Evolutionary conservation across 768 basidiomycete genomes (phyloP).

Genomic region (Hydnomerulius pinastri): DNA sequence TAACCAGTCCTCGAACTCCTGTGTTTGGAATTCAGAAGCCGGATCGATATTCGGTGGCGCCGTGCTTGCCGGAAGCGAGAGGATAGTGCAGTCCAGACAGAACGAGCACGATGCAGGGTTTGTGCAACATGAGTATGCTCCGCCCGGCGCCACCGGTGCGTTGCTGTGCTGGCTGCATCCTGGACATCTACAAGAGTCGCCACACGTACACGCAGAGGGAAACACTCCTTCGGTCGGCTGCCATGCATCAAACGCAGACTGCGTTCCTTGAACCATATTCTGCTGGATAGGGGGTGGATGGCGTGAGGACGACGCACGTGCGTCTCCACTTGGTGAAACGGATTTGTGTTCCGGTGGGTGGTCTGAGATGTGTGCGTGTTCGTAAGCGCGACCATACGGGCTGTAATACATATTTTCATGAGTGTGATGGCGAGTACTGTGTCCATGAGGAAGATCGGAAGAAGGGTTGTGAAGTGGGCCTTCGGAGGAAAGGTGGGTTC

Average conservation of each 20-base stretch:
- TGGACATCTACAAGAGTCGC: slow-evolving; percentile 62
- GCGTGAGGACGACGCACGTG: slow-evolving; percentile 21
- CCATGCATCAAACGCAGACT: slow-evolving; percentile 26
- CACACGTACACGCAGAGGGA: slow-evolving; percentile 61
- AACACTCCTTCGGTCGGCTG: slow-evolving; percentile 28
- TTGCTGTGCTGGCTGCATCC: slow-evolving; percentile 61
- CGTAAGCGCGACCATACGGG: slow-evolving; percentile 72
- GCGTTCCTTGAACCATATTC: slow-evolving; percentile 27
- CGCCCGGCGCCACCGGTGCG: slow-evolving; percentile 39
- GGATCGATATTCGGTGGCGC: slow-evolving; percentile 43
- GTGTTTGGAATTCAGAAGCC: slow-evolving; percentile 44
- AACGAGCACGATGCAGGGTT: slow-evolving; percentile 42
- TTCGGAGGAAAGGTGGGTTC: slow-evolving; percentile 15
- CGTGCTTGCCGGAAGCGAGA: slow-evolving; percentile 46
- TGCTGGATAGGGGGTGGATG: slow-evolving; percentile 28
- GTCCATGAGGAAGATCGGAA: slow-evolving; percentile 42
- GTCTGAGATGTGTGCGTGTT: slow-evolving; percentile 43
- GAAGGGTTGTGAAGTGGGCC: slow-evolving; percentile 53
- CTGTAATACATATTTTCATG: slow-evolving; percentile 57
- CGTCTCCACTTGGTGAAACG: slow-evolving; percentile 11
- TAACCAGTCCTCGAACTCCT: slow-evolving; percentile 65
- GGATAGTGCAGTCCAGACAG: slow-evolving; percentile 67
- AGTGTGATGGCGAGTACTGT: slow-evolving; percentile 45
- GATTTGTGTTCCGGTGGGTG: slow-evolving; percentile 27
- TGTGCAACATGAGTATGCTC: slow-evolving; percentile 36